Evolutionary conservation across 768 basidiomycete genomes (phyloP), one percentile per base, ranked within the genome.

Genomic region (Mycena olivaceomarginata): DNA sequence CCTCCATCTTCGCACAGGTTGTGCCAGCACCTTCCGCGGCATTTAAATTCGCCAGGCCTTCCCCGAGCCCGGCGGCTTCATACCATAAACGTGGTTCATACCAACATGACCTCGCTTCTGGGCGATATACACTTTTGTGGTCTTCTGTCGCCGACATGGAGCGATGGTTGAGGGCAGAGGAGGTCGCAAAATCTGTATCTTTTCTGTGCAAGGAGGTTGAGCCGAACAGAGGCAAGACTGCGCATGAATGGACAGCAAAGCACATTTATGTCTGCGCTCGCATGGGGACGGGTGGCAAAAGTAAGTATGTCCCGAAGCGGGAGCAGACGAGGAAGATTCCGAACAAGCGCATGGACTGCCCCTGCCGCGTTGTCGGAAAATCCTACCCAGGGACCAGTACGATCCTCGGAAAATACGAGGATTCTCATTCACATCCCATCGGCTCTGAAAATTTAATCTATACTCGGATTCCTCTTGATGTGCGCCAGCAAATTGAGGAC

Each of bases 251-350:
- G 73, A 43, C 15, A 4, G 20, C 9, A 18, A 74, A 74, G 57
- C 57, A 74, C 25, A 46, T 74, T 6, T 76, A 22, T n/a, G 46
- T 76, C 5, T 76, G 74, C 22, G 43, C 69, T 16, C 57, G 59
- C 12, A 60, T 62, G 59, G 74, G 68, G 1, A 68, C 74, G 4
- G 67, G 62, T 22, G 74, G 67, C 20, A 70, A n/a, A 71, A n/a
- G 56, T 39, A 46, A 60, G 10, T 76, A 76, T 65, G 25, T 40
- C 15, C 57, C 40, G 4, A 76, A 76, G 25, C 25, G 46, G 12
- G 63, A 64, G 18, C 41, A 20, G n/a, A 11, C 22, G 10, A 57
- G n/a, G 22, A 57, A 22, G n/a, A 57, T 57, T 31, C 22, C 56
- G 11, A 57, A 11, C 22, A 25, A 57, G 22, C n/a, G 56, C 22